Conservation (phyloP, 2,329 filamentous ascomycete species). For the Taxawa tesnikishii region DNA sequence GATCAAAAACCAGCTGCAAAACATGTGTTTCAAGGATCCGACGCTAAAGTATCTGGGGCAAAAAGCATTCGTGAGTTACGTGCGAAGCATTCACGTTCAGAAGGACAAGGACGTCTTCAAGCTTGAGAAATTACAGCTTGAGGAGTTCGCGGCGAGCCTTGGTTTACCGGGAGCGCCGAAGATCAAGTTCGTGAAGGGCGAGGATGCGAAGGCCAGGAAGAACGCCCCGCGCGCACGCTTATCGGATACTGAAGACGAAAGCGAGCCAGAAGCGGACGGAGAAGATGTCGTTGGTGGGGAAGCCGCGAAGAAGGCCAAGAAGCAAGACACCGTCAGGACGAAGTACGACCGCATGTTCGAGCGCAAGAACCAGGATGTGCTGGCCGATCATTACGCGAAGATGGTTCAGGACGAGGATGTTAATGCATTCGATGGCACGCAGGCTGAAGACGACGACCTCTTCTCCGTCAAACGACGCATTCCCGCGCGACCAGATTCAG, state of each 20-base stretch:
- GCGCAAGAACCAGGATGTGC: constrained; percentile 84
- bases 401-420: constrained; percentile 54
- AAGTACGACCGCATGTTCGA: constrained; percentile 99
- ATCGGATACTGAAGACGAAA: constrained; percentile 47
- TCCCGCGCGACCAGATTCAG: constrained; percentile 30
- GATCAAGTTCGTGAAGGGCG: constrained; percentile 86
- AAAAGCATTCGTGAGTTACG: constrained; percentile 89
- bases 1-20: constrained; percentile 75
- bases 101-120: constrained; percentile 89
- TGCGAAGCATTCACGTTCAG: constrained; percentile 73
- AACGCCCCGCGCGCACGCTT: constrained; percentile 63
- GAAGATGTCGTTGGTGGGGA: too few species aligned
- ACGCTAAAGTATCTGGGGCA: constrained; percentile 91
- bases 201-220: constrained; percentile 76
- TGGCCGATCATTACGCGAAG: constrained; percentile 88
- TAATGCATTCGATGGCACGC: constrained; percentile 21
- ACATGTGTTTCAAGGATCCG: constrained; percentile 90
- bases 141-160: constrained; percentile 73
- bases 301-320: constrained; percentile 33
- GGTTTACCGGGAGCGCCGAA: constrained; percentile 84
- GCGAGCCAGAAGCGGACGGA: constrained; percentile 41
- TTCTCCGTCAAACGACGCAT: constrained; percentile 90
- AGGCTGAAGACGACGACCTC: constrained; percentile 50
- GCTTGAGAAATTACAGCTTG: constrained; percentile 68
- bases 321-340: constrained; percentile 67